These are phyloP conservation scores for Colletotrichum gigasporum DNA, from an alignment of 2,329 filamentous ascomycete genomes.

Conservation along the genomic window DNA sequence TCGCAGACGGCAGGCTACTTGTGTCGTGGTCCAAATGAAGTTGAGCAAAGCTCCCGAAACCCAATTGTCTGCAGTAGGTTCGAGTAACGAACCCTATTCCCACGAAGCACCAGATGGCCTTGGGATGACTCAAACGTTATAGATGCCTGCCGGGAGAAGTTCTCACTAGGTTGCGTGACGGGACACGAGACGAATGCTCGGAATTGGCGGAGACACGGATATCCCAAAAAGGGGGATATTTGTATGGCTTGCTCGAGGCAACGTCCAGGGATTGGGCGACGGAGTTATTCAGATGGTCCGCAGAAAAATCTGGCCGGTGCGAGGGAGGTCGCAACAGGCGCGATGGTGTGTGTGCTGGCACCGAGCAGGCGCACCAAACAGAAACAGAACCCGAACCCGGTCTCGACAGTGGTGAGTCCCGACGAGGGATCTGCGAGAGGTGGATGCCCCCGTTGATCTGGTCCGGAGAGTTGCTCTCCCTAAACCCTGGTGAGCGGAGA, in stretches of 20 bases:
- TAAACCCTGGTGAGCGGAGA: background rate
- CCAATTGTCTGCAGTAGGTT: background rate
- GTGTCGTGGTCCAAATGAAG: slow-evolving; percentile 5
- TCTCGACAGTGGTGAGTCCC: background rate
- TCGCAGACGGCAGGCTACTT: background rate
- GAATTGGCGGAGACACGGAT: background rate
- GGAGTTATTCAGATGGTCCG: slow-evolving; percentile 1
- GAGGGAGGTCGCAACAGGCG: background rate
- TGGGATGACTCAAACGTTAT: slow-evolving; percentile 21
- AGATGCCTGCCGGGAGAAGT: slow-evolving; percentile 11
- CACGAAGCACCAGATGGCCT: background rate
- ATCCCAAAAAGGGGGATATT: background rate
- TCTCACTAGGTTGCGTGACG: slow-evolving; percentile 10
- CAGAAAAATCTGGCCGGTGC: background rate
- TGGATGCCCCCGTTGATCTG: slow-evolving; percentile 16
- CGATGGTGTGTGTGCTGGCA: background rate
- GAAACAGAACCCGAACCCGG: background rate
- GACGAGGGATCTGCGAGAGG: slow-evolving; percentile 10
- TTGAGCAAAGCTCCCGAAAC: slow-evolving; percentile 10
- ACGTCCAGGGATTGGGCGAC: background rate
- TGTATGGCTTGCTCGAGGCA: background rate
- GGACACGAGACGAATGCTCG: background rate
- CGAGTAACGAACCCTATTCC: slow-evolving; percentile 4
- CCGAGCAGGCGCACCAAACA: background rate
- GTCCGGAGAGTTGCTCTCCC: background rate